Base-by-base conservation (phyloP, 176 grass and related monocot species). In the Oryza australiensis region DNA sequence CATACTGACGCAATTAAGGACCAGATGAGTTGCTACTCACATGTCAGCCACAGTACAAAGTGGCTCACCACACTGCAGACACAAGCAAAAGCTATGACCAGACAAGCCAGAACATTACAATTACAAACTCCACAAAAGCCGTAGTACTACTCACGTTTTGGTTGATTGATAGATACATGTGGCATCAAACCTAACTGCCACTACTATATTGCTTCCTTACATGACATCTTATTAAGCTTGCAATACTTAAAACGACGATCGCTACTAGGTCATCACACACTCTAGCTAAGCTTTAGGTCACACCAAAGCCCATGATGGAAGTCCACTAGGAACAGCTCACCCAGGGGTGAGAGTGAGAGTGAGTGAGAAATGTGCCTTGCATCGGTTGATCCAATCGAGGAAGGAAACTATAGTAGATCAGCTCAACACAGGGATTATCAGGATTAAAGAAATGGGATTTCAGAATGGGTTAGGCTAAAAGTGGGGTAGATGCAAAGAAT, bases 291-390 rank as follows among this genome's bases (percentile, higher is more conserved):
- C 43, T 72, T 89, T 77, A 89, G 83, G 83, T 89, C 83, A 77
- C 83, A 68, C 83, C 72, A 37, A 37, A 77, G 65, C 34, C 43
- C 66, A 66, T 53, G 23, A 85, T 38, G 40, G 40, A 69, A 86
- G 79, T 86, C 84, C 74, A 90, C 84, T 86, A 78, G 62, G 74
- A 78, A 78, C 88, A 86, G 88, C 83, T 79, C 88, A 82, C 28
- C 35, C 3, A 3, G 16, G 1, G 62, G 12, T 55, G 20, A 55
- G 16, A 53, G 49, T 20, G 11, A 10, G 0, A 53, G 22, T 11
- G 49, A 49, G 10, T 9, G 20, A 29, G 22, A 75, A 37, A 60
- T 24, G n/a, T 60, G 41, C 57, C 43, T 43, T 53, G 45, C 74
- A 65, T 86, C 14, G 27, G 83, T 46, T 49, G 83, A 82, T 89